Base-by-base conservation (phyloP, 805 yeast genomes). In the Zygosaccharomyces rouxii region DNA sequence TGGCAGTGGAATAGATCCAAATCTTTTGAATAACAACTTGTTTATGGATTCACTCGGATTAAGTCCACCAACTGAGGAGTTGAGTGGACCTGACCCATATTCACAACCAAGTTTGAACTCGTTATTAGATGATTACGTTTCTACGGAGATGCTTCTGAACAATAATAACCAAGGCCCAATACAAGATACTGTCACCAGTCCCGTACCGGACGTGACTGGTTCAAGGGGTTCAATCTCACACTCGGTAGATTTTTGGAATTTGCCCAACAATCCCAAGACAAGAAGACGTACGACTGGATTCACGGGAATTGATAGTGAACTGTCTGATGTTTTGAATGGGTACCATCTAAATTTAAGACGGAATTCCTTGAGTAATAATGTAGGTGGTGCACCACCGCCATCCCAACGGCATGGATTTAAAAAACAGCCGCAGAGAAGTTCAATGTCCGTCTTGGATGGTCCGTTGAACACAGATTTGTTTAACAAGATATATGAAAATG, bases 141-240 rank as follows among this genome's bases (percentile, higher is more conserved):
- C 50, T 16, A 45, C 51, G 16, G 54, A 51, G n/a, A 16, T 51
- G 42, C 44, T 49, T 13, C 38, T 31, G 10, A 49, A 49, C 38
- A 48, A 42, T 28, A 14, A 39, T 26, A 25, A n/a, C n/a, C 44
- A 41, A 16, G 44, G 37, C 18, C 26, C 44, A 25, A 38, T 30
- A 18, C 42, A 47, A 16, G 60, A 55, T 14, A 57, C 57, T 5
- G 46, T 58, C 9, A 42, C 55, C 3, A 45, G 43, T n/a, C 40
- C 56, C 7, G 38, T 51, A 18, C 56, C 57, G 22, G 44, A 43
- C 16, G 28, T 50, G 11, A 41, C 56, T 1, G 47, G 51, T 28
- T 43, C 55, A 1, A 51, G 67, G 19, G 57, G 56, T n/a, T 62
- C 68, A 9, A 63, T 64, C 18, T 64, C 69, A 13, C 59, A 62